Conservation (phyloP, 441 rosid species). For the Erodium texanum region DNA sequence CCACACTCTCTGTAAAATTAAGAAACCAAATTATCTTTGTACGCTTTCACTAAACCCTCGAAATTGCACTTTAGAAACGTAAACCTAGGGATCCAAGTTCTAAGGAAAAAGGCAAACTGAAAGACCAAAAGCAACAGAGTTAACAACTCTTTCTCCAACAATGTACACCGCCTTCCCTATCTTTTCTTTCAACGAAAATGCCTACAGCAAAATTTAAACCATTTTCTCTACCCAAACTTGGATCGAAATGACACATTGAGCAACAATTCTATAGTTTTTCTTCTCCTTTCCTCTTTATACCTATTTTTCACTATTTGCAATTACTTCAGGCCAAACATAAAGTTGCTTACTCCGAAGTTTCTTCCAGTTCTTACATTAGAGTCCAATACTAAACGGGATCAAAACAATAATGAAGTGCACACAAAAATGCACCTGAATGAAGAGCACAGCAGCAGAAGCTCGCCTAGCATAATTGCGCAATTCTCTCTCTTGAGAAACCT, state of each 20-base stretch:
- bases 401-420: neutral
- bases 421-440: conserved; percentile 36
- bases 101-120: neutral
- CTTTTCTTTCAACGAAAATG: neutral
- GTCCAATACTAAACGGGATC: neutral
- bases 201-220: neutral
- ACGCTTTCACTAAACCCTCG: neutral
- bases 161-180: neutral
- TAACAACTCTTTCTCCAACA: too few species aligned
- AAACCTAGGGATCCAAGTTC: neutral
- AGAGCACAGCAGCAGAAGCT: conserved; percentile 55
- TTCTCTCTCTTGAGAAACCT: conserved; percentile 78
- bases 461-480: conserved; percentile 64
- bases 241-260: neutral
- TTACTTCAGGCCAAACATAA: neutral
- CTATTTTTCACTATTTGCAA: neutral
- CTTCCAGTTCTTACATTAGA: neutral
- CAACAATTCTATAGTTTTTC: too few species aligned
- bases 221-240: neutral
- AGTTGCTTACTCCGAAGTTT: neutral
- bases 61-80: neutral
- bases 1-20: conserved; percentile 69
- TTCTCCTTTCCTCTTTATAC: too few species aligned
- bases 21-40: neutral
- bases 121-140: neutral